Evolutionary conservation across 1,284 basidiomycete species (phyloP).

Genomic region (Cystobasidiaceae sp.): DNA sequence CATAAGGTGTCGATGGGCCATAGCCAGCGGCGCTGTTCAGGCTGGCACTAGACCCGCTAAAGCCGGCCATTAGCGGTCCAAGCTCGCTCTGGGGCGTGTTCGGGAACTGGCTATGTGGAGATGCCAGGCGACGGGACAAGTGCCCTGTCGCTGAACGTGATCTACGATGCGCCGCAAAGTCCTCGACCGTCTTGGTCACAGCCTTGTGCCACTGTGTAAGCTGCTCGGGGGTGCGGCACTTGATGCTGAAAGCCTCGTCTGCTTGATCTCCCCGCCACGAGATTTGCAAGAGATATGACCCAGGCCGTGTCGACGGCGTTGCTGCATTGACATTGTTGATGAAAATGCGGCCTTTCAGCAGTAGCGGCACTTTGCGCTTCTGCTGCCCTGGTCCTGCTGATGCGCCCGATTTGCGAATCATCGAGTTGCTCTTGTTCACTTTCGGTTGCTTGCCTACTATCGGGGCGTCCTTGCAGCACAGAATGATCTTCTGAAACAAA

Average conservation of each 20-base stretch:
- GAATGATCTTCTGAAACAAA: conserved; percentile 96
- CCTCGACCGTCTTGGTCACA: conserved; percentile 78
- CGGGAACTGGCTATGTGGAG: conserved; percentile 41
- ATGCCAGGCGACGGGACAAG: conserved; percentile 36
- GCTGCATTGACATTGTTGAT: conserved; percentile 89
- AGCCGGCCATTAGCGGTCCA: conserved; percentile 31
- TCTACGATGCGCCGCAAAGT: conserved; percentile 56
- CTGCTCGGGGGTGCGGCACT: conserved; percentile 88
- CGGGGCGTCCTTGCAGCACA: conserved; percentile 85
- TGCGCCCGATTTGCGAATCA: conserved; percentile 49
- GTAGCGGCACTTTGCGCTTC: conserved; percentile 49
- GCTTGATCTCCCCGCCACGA: conserved; percentile 79
- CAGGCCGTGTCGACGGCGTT: conserved; percentile 49
- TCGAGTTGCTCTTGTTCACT: conserved; percentile 43
- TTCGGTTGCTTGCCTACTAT: conserved; percentile 51
- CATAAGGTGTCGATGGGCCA: conserved; percentile 2
- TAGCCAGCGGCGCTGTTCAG: not conserved
- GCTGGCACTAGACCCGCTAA: conserved; percentile 14
- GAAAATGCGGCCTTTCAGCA: conserved; percentile 95
- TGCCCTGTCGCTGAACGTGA: conserved; percentile 30
- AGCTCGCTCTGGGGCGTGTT: conserved; percentile 40
- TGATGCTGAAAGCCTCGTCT: conserved; percentile 83
- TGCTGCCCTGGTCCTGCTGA: conserved; percentile 47
- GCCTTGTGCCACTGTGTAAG: conserved; percentile 85
- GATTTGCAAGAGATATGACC: conserved; percentile 59